A percentile compares a stretch with the other conserved stretches of the same genome.
These are phyloP conservation scores for Cyanophora paradoxa DNA, from an alignment of 78 protist genomes.

Conservation along the genomic window DNA sequence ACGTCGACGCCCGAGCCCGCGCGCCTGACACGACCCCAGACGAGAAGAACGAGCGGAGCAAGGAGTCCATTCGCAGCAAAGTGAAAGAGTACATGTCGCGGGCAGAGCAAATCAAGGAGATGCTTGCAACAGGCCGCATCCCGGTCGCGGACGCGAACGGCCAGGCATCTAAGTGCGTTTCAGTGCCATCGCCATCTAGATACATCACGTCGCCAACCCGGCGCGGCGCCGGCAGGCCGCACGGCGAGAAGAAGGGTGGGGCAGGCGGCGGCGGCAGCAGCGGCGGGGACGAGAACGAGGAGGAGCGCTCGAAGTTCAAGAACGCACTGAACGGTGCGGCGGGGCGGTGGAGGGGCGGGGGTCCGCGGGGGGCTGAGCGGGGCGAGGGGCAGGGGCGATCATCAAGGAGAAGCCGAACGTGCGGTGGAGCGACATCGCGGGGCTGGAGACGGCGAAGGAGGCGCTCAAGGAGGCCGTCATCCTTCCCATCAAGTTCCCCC, in stretches of 20 bases:
- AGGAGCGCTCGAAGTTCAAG: constrained; percentile 25
- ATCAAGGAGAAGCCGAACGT: constrained; percentile 92
- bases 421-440: constrained; percentile 94
- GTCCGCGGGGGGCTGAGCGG: not conserved
- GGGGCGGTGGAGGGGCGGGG: not conserved
- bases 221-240: too few species aligned
- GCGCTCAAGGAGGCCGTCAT: constrained; percentile 83
- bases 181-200: not conserved
- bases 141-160: too few species aligned
- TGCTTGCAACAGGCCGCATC: not conserved
- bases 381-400: constrained; percentile 44
- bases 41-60: constrained; percentile 61
- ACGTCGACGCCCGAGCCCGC: not conserved
- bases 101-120: constrained; percentile 73
- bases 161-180: too few species aligned
- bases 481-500: constrained; percentile 93
- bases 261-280: constrained; percentile 1
- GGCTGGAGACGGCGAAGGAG: constrained; percentile 91
- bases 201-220: too few species aligned
- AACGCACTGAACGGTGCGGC: not conserved
- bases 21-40: constrained; percentile 15
- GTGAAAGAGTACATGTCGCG: constrained; percentile 59
- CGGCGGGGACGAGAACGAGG: constrained; percentile 24
- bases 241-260: too few species aligned
- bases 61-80: constrained; percentile 51